phyloP scores from a whole-genome alignment of 805 yeast species.

The Metschnikowia borealis region DNA sequence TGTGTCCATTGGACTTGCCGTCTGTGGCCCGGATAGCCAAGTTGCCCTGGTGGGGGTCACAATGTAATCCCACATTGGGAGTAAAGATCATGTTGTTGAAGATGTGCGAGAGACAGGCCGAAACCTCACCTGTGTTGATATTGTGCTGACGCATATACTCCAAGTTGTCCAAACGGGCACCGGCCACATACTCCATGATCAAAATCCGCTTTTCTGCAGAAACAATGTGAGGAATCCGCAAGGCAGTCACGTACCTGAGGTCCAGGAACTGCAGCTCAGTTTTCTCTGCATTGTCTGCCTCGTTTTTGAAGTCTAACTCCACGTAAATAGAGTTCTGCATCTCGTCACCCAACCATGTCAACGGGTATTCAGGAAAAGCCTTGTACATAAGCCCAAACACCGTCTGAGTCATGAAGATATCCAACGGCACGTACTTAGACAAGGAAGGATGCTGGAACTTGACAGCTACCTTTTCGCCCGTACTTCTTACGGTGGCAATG shows the following conservation, averaged over 20 bases:
- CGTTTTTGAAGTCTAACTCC: constrained; percentile 86
- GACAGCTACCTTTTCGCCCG: constrained; percentile 80
- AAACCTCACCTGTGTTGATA: constrained; percentile 74
- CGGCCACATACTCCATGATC: constrained; percentile 83
- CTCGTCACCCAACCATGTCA: constrained; percentile 95
- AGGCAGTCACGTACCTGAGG: constrained; percentile 60
- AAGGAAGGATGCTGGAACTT: constrained; percentile 92
- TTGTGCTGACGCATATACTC: constrained; percentile 55
- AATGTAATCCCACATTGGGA: constrained; percentile 86
- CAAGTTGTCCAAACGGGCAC: constrained; percentile 78
- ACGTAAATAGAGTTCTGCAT: constrained; percentile 79
- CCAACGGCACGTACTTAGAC: constrained; percentile 85
- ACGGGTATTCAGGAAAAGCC: constrained; percentile 89
- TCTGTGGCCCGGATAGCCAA: constrained; percentile 61
- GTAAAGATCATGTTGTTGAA: constrained; percentile 95
- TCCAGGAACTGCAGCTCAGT: constrained; percentile 65
- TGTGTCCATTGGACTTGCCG: constrained; percentile 43
- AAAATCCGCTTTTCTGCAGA: constrained; percentile 67
- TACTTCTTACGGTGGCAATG: constrained; percentile 54
- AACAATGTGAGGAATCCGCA: constrained; percentile 70
- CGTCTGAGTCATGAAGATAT: constrained; percentile 68
- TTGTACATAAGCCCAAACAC: constrained; percentile 72
- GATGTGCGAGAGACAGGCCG: constrained; percentile 80
- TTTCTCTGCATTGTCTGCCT: constrained; percentile 73
- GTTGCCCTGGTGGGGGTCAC: constrained; percentile 98